Evolutionary conservation across 208 protist genomes (phyloP), one percentile per base, ranked within the genome.

Genomic region (Leishmania arabica): DNA sequence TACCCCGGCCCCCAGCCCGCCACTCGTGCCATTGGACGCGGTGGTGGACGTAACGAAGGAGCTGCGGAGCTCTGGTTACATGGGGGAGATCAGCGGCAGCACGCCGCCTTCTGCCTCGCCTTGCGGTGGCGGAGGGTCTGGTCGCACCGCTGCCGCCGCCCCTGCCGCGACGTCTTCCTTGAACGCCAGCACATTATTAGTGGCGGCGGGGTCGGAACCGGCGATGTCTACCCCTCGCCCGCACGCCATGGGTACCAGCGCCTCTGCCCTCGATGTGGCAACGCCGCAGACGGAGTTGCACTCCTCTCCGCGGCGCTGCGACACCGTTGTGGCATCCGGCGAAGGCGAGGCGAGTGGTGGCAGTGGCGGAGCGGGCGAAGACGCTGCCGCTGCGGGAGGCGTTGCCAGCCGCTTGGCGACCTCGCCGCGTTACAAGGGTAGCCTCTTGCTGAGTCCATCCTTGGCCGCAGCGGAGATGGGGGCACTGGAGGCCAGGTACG

Each of bases 381-480:
- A 60, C 6, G 75, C 47, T 5, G 17, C 42, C 64, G 78, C 54
- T 45, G 74, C 62, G 3, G 58, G 21, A 5, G 80, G 58, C 6
- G 69, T 56, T 49, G 31, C 62, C 5, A 60, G 51, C 34, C 60
- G 64, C 34, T 80, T 71, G 24, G 54, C 49, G 40, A 76, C 71
- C 0, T 82, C 77, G n/a, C 75, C 70, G 31, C 54, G 73, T 11
- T 75, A 8, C 37, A 34, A 27, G 24, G 76, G 54, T 0, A 64
- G 42, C 7, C 83, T 79, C 3, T 75, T 86, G 40, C 47, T 86
- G 24, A 86, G 83, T 56, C 83, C 83, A n/a, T 83, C 83, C 1
- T 40, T 83, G 60, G 83, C 79, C 7, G 75, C 66, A 9, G 78
- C 66, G 13, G 83, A 82, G 62, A 42, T 78, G 37, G 42, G 51